Evolutionary conservation across 257 asterid genomes (phyloP).

Genomic region (Fraxinus anomala): DNA sequence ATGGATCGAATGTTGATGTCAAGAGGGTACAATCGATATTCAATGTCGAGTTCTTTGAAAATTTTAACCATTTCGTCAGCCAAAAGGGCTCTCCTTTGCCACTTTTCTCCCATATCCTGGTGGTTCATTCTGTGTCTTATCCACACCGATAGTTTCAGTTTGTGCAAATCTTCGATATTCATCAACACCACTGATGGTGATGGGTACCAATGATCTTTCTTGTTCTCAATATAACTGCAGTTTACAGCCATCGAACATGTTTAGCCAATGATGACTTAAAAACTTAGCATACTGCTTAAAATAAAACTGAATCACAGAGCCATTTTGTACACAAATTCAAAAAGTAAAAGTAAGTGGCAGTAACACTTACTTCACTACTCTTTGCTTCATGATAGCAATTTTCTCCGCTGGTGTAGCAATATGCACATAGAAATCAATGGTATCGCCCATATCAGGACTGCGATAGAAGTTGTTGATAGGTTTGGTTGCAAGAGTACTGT

Average conservation of each 20-base stretch:
- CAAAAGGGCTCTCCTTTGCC: slow-evolving; percentile 64
- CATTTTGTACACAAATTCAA: background rate
- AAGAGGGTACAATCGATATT: slow-evolving; percentile 70
- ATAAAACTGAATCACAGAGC: background rate
- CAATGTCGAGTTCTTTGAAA: slow-evolving; percentile 72
- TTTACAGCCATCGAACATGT: background rate
- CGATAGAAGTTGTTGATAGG: slow-evolving; percentile 73
- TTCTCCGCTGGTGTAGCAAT: slow-evolving; percentile 75
- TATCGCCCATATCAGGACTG: slow-evolving; percentile 88
- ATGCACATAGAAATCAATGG: slow-evolving; percentile 63
- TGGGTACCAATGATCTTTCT: slow-evolving; percentile 84
- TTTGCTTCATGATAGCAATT: slow-evolving; percentile 57
- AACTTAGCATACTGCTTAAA: too few species aligned
- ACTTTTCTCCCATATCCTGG: slow-evolving; percentile 78
- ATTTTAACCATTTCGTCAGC: slow-evolving; percentile 72
- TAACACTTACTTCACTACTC: slow-evolving; percentile 42
- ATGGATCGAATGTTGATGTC: slow-evolving; percentile 64
- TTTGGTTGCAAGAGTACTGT: slow-evolving; percentile 63
- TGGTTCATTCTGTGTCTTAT: slow-evolving; percentile 79
- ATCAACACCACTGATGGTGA: slow-evolving; percentile 58
- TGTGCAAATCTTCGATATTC: slow-evolving; percentile 51
- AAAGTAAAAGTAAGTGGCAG: background rate
- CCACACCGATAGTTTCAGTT: slow-evolving; percentile 73
- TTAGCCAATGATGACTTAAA: background rate
- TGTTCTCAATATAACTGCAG: slow-evolving; percentile 66